Percentiles rank a stretch among this genome's conserved stretches.
These are phyloP conservation scores for Aspergillus proliferans DNA, from an alignment of 2,329 filamentous ascomycete species.

Conservation along the genomic window DNA sequence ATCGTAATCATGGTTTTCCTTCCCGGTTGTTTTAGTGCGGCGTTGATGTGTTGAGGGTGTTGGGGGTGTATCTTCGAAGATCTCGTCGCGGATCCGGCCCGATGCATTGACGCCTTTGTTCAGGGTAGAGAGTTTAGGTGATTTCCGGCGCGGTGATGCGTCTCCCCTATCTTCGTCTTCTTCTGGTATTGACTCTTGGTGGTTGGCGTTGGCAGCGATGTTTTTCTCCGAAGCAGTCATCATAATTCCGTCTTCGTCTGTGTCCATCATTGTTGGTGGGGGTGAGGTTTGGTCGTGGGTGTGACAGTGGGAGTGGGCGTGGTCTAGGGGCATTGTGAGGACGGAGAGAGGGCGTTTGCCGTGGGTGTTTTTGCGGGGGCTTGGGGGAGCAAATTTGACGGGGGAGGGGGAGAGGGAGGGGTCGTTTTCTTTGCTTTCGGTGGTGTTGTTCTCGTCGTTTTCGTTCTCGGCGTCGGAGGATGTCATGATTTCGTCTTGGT, in stretches of 20 bases:
- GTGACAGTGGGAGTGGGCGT: neutral
- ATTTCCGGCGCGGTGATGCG: conserved; percentile 26
- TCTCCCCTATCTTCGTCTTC: conserved; percentile 11
- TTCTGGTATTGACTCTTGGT: neutral
- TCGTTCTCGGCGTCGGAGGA: conserved; percentile 24
- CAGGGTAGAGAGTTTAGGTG: conserved; percentile 26
- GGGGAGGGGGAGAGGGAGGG: conserved; percentile 36
- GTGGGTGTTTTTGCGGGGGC: conserved; percentile 28
- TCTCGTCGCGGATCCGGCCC: conserved; percentile 19
- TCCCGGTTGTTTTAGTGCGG: conserved; percentile 15
- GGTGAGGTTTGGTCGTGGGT: neutral
- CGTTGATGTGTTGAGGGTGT: conserved; percentile 7
- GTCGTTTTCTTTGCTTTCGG: conserved; percentile 45
- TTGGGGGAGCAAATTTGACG: conserved; percentile 29
- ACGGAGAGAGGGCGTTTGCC: conserved; percentile 42
- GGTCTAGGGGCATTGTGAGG: conserved; percentile 30
- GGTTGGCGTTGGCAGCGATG: conserved; percentile 26
- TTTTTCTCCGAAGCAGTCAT: conserved; percentile 37
- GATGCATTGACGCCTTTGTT: conserved; percentile 19
- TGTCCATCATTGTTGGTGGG: conserved; percentile 24
- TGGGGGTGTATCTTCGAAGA: conserved; percentile 25
- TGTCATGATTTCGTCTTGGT: conserved; percentile 14
- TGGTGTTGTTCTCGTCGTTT: conserved; percentile 15
- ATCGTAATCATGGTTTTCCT: conserved; percentile 16
- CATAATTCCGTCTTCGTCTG: conserved; percentile 16